Percentiles rank a stretch among this genome's conserved stretches.
phyloP scores from a whole-genome alignment of 108 stramenopile species.

The Fistulifera solaris region DNA sequence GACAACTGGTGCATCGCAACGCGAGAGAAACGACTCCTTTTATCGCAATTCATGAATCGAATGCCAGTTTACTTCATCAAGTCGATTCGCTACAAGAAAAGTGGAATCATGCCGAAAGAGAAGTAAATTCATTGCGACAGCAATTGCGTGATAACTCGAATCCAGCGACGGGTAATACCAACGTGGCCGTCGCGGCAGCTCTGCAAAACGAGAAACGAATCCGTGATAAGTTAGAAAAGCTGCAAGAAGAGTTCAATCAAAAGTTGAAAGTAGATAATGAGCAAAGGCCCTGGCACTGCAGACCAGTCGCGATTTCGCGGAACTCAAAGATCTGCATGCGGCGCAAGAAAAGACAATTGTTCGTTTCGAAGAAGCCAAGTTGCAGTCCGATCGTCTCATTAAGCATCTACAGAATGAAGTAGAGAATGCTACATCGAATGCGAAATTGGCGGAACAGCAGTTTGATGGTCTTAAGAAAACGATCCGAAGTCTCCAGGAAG shows the following conservation, averaged over 20 bases:
- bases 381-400: slow-evolving; percentile 35
- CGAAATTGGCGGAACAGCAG: slow-evolving; percentile 73
- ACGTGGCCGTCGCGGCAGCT: slow-evolving; percentile 19
- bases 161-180: background rate
- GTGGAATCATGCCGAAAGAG: slow-evolving; percentile 52
- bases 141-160: slow-evolving; percentile 13
- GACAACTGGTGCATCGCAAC: slow-evolving; percentile 47
- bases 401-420: slow-evolving; percentile 50
- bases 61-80: slow-evolving; percentile 44
- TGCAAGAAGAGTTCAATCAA: slow-evolving; percentile 52
- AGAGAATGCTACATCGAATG: slow-evolving; percentile 44
- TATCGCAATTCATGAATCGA: slow-evolving; percentile 53
- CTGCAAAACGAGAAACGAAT: slow-evolving; percentile 36
- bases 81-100: slow-evolving; percentile 55
- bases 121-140: slow-evolving; percentile 25
- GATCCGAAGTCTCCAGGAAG: slow-evolving; percentile 60
- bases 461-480: slow-evolving; percentile 69
- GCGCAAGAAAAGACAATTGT: slow-evolving; percentile 43
- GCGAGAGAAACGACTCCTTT: slow-evolving; percentile 63
- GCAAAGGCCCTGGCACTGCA: slow-evolving; percentile 29
- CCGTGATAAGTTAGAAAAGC: slow-evolving; percentile 59
- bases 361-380: slow-evolving; percentile 33
- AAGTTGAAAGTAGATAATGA: slow-evolving; percentile 37
- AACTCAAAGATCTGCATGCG: slow-evolving; percentile 30
- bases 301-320: slow-evolving; percentile 32